Percentiles rank a stretch among this genome's conserved stretches.
phyloP scores from a whole-genome alignment of 2,329 filamentous ascomycete species.

The Xylaria sp. region DNA sequence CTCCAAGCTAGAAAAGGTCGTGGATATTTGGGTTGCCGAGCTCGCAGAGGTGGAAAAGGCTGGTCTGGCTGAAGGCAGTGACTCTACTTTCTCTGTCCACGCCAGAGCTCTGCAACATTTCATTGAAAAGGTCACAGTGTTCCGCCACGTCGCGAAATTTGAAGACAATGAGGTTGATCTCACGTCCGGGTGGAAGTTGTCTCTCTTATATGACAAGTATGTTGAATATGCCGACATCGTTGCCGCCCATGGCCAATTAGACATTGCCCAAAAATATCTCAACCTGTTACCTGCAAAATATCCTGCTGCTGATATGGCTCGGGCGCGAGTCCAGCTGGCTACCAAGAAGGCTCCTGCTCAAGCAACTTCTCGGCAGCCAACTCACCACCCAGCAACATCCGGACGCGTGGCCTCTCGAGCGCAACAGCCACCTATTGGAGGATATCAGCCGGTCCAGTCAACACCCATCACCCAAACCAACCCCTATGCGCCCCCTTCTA shows the following conservation, averaged over 20 bases:
- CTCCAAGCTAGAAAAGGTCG: conserved; percentile 97
- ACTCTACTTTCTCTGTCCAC: conserved; percentile 91
- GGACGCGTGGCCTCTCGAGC: conserved; percentile 53
- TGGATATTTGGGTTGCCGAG: conserved; percentile 92
- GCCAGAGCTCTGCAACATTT: conserved; percentile 89
- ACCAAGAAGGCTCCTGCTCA: conserved; percentile 68
- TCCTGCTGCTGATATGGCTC: conserved; percentile 85
- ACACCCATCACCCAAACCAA: conserved; percentile 44
- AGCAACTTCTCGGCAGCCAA: conserved; percentile 46
- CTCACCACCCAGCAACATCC: conserved; percentile 43
- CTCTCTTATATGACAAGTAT: conserved; percentile 90
- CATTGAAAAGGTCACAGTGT: conserved; percentile 98
- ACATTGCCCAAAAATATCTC: conserved; percentile 90
- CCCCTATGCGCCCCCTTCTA: conserved; percentile 50
- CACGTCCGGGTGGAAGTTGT: conserved; percentile 87
- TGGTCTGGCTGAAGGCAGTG: conserved; percentile 74
- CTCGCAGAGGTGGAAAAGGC: conserved; percentile 85
- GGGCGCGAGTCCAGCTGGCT: conserved; percentile 85
- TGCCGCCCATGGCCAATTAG: conserved; percentile 86
- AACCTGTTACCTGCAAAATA: conserved; percentile 86
- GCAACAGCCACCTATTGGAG: conserved; percentile 52
- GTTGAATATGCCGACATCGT: conserved; percentile 96
- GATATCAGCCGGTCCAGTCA: conserved; percentile 62
- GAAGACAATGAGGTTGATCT: conserved; percentile 78
- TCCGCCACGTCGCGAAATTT: conserved; percentile 94